Evolutionary conservation across 2,329 filamentous ascomycete species (phyloP), one percentile per base, ranked within the genome.

Genomic region (Fusarium anguioides): DNA sequence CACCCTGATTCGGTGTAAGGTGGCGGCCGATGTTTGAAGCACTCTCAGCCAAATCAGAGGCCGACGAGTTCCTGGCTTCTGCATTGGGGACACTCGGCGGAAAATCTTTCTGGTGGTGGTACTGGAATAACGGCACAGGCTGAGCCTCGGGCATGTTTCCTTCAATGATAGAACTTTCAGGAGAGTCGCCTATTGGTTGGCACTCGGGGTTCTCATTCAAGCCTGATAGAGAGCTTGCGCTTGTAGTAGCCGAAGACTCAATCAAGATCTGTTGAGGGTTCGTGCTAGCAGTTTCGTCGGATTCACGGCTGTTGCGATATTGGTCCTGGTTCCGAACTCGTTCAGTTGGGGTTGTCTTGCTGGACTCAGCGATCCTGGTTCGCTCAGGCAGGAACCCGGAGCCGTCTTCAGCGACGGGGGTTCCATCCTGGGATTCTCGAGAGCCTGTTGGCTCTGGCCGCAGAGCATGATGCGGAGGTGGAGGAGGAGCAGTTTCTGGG

Each of bases 41-140:
- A 53, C 81, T 79, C 29, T 89, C 87, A 6, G 78, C 75, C 40
- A 86, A 75, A 55, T 87, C 85, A 3, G 84, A 82, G 48, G 79
- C 85, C 9, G 86, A 87, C 7, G 80, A 78, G 33, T 80, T 79
- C 52, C 80, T 79, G n/a, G 75, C 74, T 48, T 81, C 79, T 35
- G 80, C 82, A 58, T 75, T 76, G 33, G 80, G 77, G n/a, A 78
- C 78, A 69, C 78, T 84, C 48, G 78, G 78, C 56, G 64, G 82
- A 69, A 71, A 81, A 3, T 81, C 75, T 47, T 83, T 81, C 68
- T 87, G 87, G 67, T 89, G 87, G 69, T 89, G 86, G 68, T 90
- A 89, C 72, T 89, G 87, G 53, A 89, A 82, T 64, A 83, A 84
- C 12, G 87, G 85, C 10, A 89, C 84, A 6, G 81, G 76, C 52